Percentiles rank a stretch among this genome's conserved stretches.
phyloP scores from a whole-genome alignment of 345 rosid genomes.

The Hibiscus syriacus region DNA sequence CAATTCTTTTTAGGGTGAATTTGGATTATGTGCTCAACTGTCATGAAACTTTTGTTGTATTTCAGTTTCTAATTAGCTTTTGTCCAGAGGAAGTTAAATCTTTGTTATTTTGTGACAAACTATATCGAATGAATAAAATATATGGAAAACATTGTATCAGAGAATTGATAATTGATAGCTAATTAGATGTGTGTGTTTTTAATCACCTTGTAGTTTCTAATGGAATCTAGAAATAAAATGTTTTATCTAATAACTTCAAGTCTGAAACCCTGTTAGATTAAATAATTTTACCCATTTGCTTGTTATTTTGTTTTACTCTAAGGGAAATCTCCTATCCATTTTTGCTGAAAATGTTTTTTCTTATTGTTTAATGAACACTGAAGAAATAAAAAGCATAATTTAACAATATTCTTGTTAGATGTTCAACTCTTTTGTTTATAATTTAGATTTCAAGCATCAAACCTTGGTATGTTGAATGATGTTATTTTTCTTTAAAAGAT shows the following conservation, averaged over 20 bases:
- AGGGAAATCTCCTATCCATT: background rate
- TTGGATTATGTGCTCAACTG: background rate
- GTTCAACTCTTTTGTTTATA: background rate
- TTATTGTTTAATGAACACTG: background rate
- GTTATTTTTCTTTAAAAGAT: background rate
- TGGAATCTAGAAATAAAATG: background rate
- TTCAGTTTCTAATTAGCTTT: background rate
- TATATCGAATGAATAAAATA: background rate
- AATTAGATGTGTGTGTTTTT: background rate
- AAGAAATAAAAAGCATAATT: background rate
- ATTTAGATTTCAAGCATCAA: background rate
- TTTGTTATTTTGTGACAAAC: background rate
- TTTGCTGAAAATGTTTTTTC: background rate
- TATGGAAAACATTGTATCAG: background rate
- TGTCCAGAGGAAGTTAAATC: background rate
- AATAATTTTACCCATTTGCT: background rate
- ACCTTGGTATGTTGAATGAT: background rate
- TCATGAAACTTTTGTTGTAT: background rate
- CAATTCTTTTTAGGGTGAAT: background rate
- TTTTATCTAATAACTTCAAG: background rate
- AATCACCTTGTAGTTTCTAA: background rate
- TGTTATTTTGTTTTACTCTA: background rate
- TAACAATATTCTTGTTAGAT: background rate
- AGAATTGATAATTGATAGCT: background rate
- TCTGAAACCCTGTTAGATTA: background rate